Evolutionary conservation across 208 protist genomes (phyloP).

Genomic region (Porcisia hertigi): DNA sequence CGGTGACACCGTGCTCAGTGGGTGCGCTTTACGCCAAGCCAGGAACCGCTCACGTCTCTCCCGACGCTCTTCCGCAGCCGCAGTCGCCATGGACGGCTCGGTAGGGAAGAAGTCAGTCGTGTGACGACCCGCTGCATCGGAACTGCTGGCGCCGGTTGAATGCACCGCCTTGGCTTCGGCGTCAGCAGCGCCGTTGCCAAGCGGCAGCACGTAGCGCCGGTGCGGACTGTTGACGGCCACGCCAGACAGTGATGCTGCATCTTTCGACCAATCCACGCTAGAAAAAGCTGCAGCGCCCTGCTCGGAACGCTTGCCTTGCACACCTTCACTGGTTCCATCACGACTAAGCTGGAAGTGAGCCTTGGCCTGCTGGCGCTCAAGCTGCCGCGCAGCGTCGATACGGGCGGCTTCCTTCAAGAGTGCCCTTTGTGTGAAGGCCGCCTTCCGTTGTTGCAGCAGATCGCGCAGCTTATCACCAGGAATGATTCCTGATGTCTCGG

Average conservation of each 20-base stretch:
- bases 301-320: not conserved
- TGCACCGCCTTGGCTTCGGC: not conserved
- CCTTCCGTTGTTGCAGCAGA: conserved; percentile 59
- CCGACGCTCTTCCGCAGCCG: conserved; percentile 17
- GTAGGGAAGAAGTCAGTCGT: not conserved
- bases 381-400: conserved; percentile 42
- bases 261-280: not conserved
- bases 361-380: conserved; percentile 48
- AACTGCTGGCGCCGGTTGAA: no score
- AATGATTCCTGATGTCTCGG: conserved; percentile 88
- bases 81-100: conserved; percentile 2
- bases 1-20: conserved; percentile 13
- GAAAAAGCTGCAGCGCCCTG: not conserved
- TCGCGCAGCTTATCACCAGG: conserved; percentile 79
- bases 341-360: conserved; percentile 35
- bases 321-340: not conserved
- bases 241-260: not conserved
- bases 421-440: conserved; percentile 43
- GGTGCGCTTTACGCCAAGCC: conserved; percentile 50
- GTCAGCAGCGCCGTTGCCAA: not conserved
- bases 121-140: not conserved
- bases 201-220: conserved; percentile 12
- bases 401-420: conserved; percentile 60
- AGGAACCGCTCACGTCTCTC: conserved; percentile 56
- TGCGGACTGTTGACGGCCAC: not conserved